A percentile compares a stretch with the other conserved stretches of the same genome.
These are phyloP conservation scores for Lotus japonicus DNA, from an alignment of 306 rosid genomes.

Conservation along the genomic window DNA sequence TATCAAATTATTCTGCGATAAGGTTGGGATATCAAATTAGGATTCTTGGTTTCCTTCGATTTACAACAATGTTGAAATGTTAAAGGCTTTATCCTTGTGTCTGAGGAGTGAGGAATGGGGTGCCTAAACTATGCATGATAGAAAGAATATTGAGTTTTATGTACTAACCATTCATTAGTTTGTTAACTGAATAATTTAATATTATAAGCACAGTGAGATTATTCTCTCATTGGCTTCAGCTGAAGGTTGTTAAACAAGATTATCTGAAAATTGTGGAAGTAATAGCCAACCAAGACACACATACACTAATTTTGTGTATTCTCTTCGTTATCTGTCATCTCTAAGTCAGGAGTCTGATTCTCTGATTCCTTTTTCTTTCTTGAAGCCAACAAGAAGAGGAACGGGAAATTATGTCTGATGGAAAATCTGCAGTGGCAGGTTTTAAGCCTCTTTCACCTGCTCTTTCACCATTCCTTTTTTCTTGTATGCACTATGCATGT, in stretches of 20 bases:
- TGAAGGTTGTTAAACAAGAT: background rate
- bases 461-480: slow-evolving; percentile 7
- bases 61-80: background rate
- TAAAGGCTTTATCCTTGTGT: background rate
- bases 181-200: background rate
- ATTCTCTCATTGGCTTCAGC: background rate
- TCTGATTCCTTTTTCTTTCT: slow-evolving; percentile 27
- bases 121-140: background rate
- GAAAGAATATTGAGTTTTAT: too few species aligned
- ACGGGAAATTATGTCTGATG: slow-evolving; percentile 37
- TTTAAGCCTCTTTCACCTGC: slow-evolving; percentile 22
- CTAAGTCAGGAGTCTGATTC: slow-evolving; percentile 28
- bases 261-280: slow-evolving; percentile 1
- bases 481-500: background rate
- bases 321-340: background rate
- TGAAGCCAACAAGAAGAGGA: slow-evolving; percentile 62
- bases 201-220: background rate
- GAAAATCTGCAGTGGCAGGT: slow-evolving; percentile 70
- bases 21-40: background rate
- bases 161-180: background rate
- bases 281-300: background rate
- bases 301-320: background rate
- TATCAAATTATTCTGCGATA: too few species aligned
- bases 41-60: background rate
- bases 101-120: background rate